Conservation (phyloP, 768 basidiomycete genomes). For the Lentinula sp. region DNA sequence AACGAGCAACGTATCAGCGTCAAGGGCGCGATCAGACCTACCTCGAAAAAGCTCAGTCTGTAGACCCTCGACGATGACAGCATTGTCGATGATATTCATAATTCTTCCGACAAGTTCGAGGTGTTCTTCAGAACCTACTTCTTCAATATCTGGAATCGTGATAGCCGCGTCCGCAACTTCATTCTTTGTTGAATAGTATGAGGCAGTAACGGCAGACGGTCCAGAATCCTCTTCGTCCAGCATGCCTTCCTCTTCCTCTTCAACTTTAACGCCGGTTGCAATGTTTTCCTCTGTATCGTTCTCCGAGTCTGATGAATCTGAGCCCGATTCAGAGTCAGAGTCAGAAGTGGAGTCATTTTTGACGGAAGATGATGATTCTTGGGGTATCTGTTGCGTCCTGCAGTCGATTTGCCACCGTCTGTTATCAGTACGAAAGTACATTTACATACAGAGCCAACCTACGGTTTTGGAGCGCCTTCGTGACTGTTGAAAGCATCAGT, state of each 20-base stretch:
- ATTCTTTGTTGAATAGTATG: slow-evolving; percentile 62
- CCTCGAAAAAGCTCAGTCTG: slow-evolving; percentile 34
- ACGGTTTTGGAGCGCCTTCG: not conserved
- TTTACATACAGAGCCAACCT: not conserved
- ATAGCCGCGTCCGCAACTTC: slow-evolving; percentile 59
- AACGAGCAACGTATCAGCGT: slow-evolving; percentile 86
- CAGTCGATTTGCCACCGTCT: not conserved
- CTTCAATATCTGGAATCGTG: slow-evolving; percentile 53
- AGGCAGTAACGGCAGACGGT: slow-evolving; percentile 25
- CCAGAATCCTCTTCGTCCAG: slow-evolving; percentile 56
- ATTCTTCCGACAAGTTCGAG: slow-evolving; percentile 78
- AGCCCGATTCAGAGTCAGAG: slow-evolving; percentile 35
- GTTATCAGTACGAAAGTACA: not conserved
- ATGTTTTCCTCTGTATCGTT: not conserved
- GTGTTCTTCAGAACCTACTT: slow-evolving; percentile 56
- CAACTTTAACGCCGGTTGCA: not conserved
- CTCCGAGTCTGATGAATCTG: slow-evolving; percentile 33
- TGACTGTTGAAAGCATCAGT: not conserved
- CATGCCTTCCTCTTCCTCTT: slow-evolving; percentile 24
- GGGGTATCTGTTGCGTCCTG: not conserved
- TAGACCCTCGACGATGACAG: slow-evolving; percentile 68
- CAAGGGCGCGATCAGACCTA: slow-evolving; percentile 62
- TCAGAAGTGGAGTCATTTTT: slow-evolving; percentile 26
- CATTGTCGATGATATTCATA: slow-evolving; percentile 64
- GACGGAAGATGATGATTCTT: not conserved